Evolutionary conservation across 106 monocot species (phyloP), one percentile per base, ranked within the genome.

Genomic region (Dactylorhiza incarnata): DNA sequence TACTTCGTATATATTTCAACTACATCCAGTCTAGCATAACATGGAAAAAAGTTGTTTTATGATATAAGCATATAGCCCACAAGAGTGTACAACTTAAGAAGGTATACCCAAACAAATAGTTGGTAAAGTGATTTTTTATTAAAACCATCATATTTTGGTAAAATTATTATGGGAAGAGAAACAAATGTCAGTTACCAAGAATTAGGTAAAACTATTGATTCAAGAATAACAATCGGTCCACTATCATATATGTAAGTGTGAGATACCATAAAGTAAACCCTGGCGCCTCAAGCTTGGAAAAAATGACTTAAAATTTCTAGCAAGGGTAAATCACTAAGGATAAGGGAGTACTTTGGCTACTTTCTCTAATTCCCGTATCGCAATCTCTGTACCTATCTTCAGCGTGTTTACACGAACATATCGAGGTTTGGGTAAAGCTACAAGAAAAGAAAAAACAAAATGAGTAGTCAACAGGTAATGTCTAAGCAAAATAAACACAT

Each of bases 381-480:
- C 97, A 81, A 86, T 82, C 46, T 97, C 84, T 19, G 82, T 69
- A 77, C 84, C 86, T 68, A 88, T 80, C 73, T 91, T 94, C 24
- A 97, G 83, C 19, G 94, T 89, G 75, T 97, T 97, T 56, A 97
- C 89, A 84, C 97, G 91, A 19, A 91, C 83, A 89, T 83, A 97
- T 69, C 97, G 78, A 80, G 93, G 89, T 79, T 87, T 91, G 48
- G 79, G 44, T 65, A 68, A 56, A 75, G 79, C 93, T 97, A 83
- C 72, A 89, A 81, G 22, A 76, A 24, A 65, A 67, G 5, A 61
- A 65, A 67, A 5, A 61, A 59, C 29, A 46, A 66, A 48, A 65
- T 47, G 14, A 48, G 16, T 76, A 25, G 48, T 47, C 14, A 37
- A 48, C 3, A 37, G 48, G 1, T 4, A 61, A 37, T 24, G 15